These are phyloP conservation scores for Fonsecaea erecta DNA, from an alignment of 2,329 filamentous ascomycete species.

Conservation along the genomic window DNA sequence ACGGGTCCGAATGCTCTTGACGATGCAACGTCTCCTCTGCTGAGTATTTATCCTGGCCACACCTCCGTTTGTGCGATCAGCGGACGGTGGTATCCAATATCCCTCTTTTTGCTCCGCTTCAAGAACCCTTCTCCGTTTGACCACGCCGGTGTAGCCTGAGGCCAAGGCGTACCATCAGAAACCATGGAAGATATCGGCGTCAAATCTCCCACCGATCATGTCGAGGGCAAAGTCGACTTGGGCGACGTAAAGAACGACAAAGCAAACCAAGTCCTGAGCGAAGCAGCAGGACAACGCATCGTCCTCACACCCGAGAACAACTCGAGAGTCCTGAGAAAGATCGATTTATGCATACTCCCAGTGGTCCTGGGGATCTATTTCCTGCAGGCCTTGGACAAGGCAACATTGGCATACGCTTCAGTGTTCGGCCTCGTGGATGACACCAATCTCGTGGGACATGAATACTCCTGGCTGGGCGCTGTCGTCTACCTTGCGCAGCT, in stretches of 20 bases:
- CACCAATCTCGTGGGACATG: constrained; percentile 59
- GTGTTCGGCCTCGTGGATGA: constrained; percentile 67
- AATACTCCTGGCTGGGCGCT: constrained; percentile 59
- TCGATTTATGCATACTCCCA: constrained; percentile 58
- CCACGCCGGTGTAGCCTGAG: not conserved
- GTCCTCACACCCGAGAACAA: constrained; percentile 60
- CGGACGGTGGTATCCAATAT: not conserved
- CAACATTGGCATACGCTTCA: constrained; percentile 57
- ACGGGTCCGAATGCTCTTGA: constrained; percentile 1
- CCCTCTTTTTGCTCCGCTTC: not conserved
- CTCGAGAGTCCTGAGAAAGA: constrained; percentile 55
- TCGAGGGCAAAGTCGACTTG: constrained; percentile 21
- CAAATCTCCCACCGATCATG: constrained; percentile 27
- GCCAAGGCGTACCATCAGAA: not conserved
- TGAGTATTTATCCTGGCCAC: constrained; percentile 18
- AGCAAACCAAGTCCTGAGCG: constrained; percentile 56
- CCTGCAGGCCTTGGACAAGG: constrained; percentile 67
- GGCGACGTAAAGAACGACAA: constrained; percentile 48
- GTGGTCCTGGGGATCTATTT: constrained; percentile 66
- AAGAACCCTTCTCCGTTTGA: not conserved
- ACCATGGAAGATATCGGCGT: constrained; percentile 20
- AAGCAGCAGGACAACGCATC: constrained; percentile 52
- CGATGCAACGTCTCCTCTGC: constrained; percentile 15
- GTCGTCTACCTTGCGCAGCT: constrained; percentile 62
- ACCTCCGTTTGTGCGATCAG: not conserved